These are phyloP conservation scores for Sphagnurus paluster DNA, from an alignment of 1,284 basidiomycete genomes.

Conservation along the genomic window DNA sequence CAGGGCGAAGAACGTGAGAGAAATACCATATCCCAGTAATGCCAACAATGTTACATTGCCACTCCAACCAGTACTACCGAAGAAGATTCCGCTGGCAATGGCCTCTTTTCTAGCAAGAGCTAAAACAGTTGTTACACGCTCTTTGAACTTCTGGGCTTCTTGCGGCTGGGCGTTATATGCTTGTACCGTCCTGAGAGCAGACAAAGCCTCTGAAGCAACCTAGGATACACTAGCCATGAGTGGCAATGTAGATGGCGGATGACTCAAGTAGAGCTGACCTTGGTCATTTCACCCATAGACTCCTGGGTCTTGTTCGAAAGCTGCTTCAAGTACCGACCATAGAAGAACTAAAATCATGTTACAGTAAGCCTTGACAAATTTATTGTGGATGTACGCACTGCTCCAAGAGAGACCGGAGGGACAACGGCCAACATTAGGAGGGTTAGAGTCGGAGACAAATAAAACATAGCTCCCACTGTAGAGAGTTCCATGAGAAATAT, in stretches of 20 bases:
- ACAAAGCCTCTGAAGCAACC: slow-evolving; percentile 85
- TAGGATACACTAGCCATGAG: slow-evolving; percentile 11
- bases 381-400: slow-evolving; percentile 51
- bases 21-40: slow-evolving; percentile 84
- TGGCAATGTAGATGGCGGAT: not conserved
- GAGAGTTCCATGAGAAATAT: slow-evolving; percentile 3
- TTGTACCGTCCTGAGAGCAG: slow-evolving; percentile 92
- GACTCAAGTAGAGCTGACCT: slow-evolving; percentile 52
- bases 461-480: slow-evolving; percentile 93
- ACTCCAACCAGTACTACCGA: slow-evolving; percentile 91
- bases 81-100: slow-evolving; percentile 89
- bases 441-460: slow-evolving; percentile 89
- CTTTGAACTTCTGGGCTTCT: slow-evolving; percentile 72
- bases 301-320: slow-evolving; percentile 93
- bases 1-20: not conserved
- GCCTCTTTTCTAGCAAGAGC: slow-evolving; percentile 86
- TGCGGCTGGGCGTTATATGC: slow-evolving; percentile 81
- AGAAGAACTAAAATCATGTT: slow-evolving; percentile 78
- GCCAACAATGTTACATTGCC: slow-evolving; percentile 93
- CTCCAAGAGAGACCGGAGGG: slow-evolving; percentile 93
- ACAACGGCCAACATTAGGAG: slow-evolving; percentile 93
- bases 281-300: slow-evolving; percentile 93
- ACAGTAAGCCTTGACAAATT: slow-evolving; percentile 2
- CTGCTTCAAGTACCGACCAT: slow-evolving; percentile 92
- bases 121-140: slow-evolving; percentile 72